Percentiles rank a stretch among this genome's conserved stretches.
Evolutionary conservation across 2,329 filamentous ascomycete genomes (phyloP).

Genomic region (Microdochium bolleyi): DNA sequence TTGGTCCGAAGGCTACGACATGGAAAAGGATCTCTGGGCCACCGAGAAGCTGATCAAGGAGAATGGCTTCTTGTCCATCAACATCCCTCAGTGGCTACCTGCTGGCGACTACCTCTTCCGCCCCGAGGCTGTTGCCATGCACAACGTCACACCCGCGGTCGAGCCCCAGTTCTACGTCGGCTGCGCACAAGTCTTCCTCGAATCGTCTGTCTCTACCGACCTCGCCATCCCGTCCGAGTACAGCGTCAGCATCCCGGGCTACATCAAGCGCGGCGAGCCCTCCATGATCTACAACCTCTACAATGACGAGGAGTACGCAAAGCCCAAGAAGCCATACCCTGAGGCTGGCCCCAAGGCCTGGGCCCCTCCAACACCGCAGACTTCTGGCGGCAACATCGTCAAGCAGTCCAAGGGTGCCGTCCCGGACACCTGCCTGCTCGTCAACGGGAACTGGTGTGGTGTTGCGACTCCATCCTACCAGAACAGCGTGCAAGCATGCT

Average conservation of each 20-base stretch:
- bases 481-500: neutral
- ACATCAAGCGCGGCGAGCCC: constrained; percentile 6
- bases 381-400: neutral
- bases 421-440: neutral
- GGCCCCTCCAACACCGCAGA: neutral
- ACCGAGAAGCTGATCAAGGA: constrained; percentile 30
- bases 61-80: constrained; percentile 35
- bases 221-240: constrained; percentile 27
- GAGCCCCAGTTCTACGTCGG: constrained; percentile 33
- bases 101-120: constrained; percentile 48
- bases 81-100: constrained; percentile 39
- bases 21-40: constrained; percentile 11
- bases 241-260: constrained; percentile 8
- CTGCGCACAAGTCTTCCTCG: constrained; percentile 1
- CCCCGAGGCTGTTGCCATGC: constrained; percentile 49
- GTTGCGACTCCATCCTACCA: neutral
- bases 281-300: constrained; percentile 8
- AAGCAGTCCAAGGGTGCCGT: neutral
- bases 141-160: constrained; percentile 28
- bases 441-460: neutral
- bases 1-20: constrained; percentile 12
- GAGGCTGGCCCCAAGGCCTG: neutral
- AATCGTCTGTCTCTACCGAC: constrained; percentile 9
- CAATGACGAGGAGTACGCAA: neutral
- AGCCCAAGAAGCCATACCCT: neutral